Percentiles rank a stretch among this genome's conserved stretches.
phyloP scores from a whole-genome alignment of 257 asterid species.

The Scutellaria galericulata region DNA sequence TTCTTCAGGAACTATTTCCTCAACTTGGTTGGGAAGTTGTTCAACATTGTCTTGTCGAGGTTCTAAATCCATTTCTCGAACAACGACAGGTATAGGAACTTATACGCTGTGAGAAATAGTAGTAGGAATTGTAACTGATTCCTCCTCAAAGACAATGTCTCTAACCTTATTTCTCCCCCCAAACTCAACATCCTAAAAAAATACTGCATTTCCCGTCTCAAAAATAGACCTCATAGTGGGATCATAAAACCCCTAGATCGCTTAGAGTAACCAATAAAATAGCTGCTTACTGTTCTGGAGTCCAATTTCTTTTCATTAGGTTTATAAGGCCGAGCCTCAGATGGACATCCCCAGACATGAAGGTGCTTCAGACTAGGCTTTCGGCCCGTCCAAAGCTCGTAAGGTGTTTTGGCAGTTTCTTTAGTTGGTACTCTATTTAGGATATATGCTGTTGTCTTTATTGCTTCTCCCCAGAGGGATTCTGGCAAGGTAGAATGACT shows the following conservation, averaged over 20 bases:
- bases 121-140: too few relatives aligned
- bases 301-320: constrained; percentile 19
- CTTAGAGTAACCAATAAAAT: constrained; percentile 21
- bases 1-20: not conserved
- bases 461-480: constrained; percentile 13
- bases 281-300: not conserved
- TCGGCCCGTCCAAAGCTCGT: constrained; percentile 10
- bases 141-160: too few relatives aligned
- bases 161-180: not conserved
- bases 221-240: not conserved
- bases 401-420: not conserved
- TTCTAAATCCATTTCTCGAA: too few relatives aligned
- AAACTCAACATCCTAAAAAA: constrained; percentile 19
- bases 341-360: constrained; percentile 21
- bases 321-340: constrained; percentile 8
- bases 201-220: not conserved
- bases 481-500: not conserved
- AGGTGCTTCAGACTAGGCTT: constrained; percentile 8
- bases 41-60: too few relatives aligned
- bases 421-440: constrained; percentile 24
- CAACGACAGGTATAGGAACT: too few relatives aligned
- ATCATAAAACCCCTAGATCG: constrained; percentile 2
- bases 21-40: too few relatives aligned
- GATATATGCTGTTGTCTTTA: not conserved
- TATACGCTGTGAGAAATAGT: too few relatives aligned